A percentile compares a stretch with the other conserved stretches of the same genome.
phyloP scores from a whole-genome alignment of 2,329 filamentous ascomycete species.

The Scedosporium minutisporum region DNA sequence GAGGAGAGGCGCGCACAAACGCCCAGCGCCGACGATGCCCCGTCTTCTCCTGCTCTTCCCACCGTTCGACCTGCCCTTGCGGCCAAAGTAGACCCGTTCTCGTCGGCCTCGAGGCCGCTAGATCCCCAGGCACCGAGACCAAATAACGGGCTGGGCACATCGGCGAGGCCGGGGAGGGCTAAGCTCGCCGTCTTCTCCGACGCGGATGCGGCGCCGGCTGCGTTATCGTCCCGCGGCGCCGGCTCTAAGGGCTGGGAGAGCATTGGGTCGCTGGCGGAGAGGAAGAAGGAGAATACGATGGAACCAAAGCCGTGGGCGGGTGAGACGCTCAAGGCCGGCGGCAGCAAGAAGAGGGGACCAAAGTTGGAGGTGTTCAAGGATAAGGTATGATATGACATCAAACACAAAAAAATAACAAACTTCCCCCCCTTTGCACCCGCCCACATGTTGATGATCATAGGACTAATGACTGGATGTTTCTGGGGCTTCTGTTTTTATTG shows the following conservation, averaged over 20 bases:
- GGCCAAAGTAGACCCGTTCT: conserved; percentile 78
- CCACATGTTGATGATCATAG: conserved; percentile 82
- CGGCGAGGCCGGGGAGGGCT: conserved; percentile 58
- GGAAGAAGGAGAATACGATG: conserved; percentile 87
- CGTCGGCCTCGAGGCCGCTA: conserved; percentile 36
- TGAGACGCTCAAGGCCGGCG: conserved; percentile 79
- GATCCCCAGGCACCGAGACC: conserved; percentile 59
- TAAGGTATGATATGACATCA: conserved; percentile 80
- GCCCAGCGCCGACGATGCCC: conserved; percentile 48
- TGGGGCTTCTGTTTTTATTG: conserved; percentile 22
- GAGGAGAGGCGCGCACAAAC: conserved; percentile 64
- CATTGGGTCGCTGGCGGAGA: conserved; percentile 75
- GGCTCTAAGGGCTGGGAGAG: conserved; percentile 76
- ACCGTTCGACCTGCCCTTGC: conserved; percentile 73
- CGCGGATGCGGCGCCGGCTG: conserved; percentile 49
- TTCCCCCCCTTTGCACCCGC: conserved; percentile 20
- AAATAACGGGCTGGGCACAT: conserved; percentile 34
- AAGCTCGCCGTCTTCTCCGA: conserved; percentile 93
- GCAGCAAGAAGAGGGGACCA: conserved; percentile 60
- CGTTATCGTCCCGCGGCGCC: conserved; percentile 38
- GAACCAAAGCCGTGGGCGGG: conserved; percentile 86
- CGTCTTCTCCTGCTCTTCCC: conserved; percentile 79
- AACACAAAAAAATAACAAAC: too few relatives aligned
- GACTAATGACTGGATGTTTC: conserved; percentile 68
- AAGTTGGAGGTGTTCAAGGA: conserved; percentile 96